Conservation (phyloP, 2,329 filamentous ascomycete genomes). For the Pleomassaria siparia region DNA sequence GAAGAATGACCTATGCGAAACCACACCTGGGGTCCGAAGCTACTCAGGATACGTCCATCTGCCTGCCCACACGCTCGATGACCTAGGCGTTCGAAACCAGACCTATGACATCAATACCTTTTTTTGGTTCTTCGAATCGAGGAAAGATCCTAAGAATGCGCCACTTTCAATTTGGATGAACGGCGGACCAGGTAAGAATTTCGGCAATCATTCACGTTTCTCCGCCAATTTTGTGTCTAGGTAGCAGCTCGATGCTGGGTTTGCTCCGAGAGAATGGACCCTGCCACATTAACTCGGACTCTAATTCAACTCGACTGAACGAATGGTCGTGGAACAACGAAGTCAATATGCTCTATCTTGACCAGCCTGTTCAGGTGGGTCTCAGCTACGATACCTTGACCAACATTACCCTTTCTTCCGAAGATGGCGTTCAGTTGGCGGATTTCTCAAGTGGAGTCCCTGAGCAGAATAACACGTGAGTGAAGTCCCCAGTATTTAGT, state of each 20-base stretch:
- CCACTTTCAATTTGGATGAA: constrained; percentile 63
- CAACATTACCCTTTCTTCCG: constrained; percentile 41
- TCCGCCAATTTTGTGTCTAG: constrained; percentile 13
- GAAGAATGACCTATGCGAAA: constrained; percentile 55
- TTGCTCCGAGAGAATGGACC: constrained; percentile 52
- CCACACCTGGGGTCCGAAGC: constrained; percentile 56
- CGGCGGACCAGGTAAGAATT: constrained; percentile 54
- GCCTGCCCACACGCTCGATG: constrained; percentile 48
- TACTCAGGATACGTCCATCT: constrained; percentile 64
- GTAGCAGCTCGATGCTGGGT: constrained; percentile 19
- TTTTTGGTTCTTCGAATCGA: constrained; percentile 66
- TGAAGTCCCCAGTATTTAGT: background rate
- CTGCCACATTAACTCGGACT: constrained; percentile 56
- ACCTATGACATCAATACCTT: constrained; percentile 60
- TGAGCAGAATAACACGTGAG: constrained; percentile 54
- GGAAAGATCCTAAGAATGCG: constrained; percentile 57
- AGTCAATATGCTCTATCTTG: constrained; percentile 61
- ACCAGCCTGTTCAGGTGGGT: constrained; percentile 62
- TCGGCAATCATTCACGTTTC: constrained; percentile 51
- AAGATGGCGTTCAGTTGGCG: constrained; percentile 20
- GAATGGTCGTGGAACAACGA: constrained; percentile 65
- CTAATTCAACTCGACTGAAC: constrained; percentile 54
- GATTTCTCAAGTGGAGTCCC: constrained; percentile 39
- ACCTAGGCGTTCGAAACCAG: constrained; percentile 42
- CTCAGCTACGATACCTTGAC: constrained; percentile 52